Conservation (phyloP, 2,329 filamentous ascomycete species). For the Cercospora janseana region DNA sequence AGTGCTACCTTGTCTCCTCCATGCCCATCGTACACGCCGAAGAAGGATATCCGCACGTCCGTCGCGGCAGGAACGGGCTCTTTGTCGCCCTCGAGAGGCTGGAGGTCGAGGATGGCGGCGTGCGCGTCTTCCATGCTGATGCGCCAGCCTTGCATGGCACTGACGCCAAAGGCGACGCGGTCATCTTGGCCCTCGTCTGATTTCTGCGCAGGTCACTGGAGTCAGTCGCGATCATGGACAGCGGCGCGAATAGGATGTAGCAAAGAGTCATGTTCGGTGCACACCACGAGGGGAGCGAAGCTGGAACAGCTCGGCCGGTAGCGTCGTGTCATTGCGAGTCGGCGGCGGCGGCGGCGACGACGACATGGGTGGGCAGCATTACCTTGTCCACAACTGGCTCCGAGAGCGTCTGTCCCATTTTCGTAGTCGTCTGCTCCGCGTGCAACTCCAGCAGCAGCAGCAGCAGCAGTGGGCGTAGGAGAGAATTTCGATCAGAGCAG, state of each 20-base stretch:
- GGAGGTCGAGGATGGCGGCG: slow-evolving; percentile 82
- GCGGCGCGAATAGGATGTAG: neutral
- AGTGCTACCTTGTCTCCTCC: slow-evolving; percentile 94
- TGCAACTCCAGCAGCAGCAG: neutral
- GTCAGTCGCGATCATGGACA: neutral
- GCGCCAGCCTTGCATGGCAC: slow-evolving; percentile 99
- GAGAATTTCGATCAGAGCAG: slow-evolving; percentile 3
- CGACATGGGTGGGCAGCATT: slow-evolving; percentile 42
- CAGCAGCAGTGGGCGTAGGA: neutral
- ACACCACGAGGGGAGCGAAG: neutral
- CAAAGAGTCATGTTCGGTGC: neutral
- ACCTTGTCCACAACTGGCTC: slow-evolving; percentile 99
- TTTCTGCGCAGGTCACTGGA: slow-evolving; percentile 56
- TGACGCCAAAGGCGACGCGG: slow-evolving; percentile 86
- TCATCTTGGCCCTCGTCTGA: slow-evolving; percentile 92
- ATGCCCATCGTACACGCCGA: slow-evolving; percentile 97
- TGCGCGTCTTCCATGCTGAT: slow-evolving; percentile 99
- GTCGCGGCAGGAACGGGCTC: slow-evolving; percentile 58
- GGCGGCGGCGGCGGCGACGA: slow-evolving; percentile 7
- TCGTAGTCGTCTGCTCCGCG: neutral
- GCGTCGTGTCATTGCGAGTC: neutral
- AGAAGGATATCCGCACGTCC: slow-evolving; percentile 81
- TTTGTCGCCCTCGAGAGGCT: slow-evolving; percentile 58
- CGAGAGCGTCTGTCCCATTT: slow-evolving; percentile 98
- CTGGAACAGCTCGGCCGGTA: neutral